Evolutionary conservation across 768 basidiomycete genomes (phyloP), one percentile per base, ranked within the genome.

Genomic region (Leccinum boreale): DNA sequence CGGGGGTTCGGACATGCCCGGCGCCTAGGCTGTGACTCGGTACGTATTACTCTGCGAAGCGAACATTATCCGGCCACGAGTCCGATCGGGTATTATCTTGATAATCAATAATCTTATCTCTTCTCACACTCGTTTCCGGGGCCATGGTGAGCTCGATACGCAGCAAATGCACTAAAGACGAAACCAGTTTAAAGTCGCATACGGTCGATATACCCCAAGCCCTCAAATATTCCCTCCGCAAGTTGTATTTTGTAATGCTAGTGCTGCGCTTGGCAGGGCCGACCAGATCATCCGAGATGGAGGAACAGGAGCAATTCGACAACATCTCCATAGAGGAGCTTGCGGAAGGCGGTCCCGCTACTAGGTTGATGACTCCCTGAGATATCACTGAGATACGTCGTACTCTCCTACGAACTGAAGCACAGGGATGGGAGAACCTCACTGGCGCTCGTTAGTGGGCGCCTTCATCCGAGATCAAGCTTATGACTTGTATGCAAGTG

Each of bases 401-500:
- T 95, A 23, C 79, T 94, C 48, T 93, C 90, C 10, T 88, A 94
- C 65, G 89, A 90, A 66, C 81, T 94, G 35, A 79, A 79, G 52
- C 91, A 95, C 70, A 69, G 69, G 8, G 94, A 96, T 65, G 93
- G 93, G 3, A 79, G 94, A 49, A 90, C 79, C 58, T 94, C 91
- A 2, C 78, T 97, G 11, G 85, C 92, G 11, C 78, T 96, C 50
- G 76, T 97, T 70, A 94, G 94, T 97, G 94, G 94, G 82, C n/a
- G n/a, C n/a, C n/a, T n/a, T n/a, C n/a, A n/a, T n/a, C n/a, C 84
- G 23, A 94, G 69, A 92, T 82, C 29, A 81, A 84, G 26, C 75
- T 92, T 63, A 75, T 83, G 58, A 92, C 92, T 5, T 78, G 28
- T 90, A 97, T 64, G 93, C 93, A 3, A 92, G 90, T 60, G 88